Conservation (phyloP, 805 yeast species). For the Scheffersomyces ergatensis region DNA sequence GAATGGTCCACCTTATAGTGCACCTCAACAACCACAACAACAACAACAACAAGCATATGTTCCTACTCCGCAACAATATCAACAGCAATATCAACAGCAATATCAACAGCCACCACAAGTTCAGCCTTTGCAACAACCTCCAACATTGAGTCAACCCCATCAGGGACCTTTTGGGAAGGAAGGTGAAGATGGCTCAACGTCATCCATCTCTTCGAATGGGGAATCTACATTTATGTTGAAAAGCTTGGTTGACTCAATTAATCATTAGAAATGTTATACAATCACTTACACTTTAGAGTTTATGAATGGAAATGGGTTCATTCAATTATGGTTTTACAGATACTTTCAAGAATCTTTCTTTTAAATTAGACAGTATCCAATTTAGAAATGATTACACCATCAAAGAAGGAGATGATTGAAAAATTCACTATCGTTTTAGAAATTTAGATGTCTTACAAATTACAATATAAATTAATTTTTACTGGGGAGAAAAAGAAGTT, state of each 20-base stretch:
- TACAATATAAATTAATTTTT: no score
- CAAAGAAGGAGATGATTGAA: no score
- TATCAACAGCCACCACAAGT: neutral
- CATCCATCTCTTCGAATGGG: conserved; percentile 2
- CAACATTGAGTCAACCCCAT: neutral
- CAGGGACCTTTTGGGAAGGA: neutral
- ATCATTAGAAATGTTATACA: no score
- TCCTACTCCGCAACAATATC: neutral
- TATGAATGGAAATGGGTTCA: no score
- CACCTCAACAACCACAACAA: conserved; percentile 3
- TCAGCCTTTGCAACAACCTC: conserved; percentile 1
- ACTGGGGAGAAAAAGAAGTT: no score
- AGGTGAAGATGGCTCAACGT: conserved; percentile 2
- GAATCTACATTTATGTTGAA: conserved; percentile 30
- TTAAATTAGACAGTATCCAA: no score
- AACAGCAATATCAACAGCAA: conserved; percentile 2
- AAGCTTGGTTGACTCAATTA: conserved; percentile 41
- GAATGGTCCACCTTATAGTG: conserved; percentile 1
- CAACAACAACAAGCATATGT: conserved; percentile 2
- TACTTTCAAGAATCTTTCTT: no score
- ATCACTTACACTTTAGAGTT: no score
- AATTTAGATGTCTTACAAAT: no score
- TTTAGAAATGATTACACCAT: no score
- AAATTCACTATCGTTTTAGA: no score
- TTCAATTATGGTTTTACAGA: no score